Base-by-base conservation (phyloP, 31 red algal species). In the Asparagopsis taxiformis region DNA sequence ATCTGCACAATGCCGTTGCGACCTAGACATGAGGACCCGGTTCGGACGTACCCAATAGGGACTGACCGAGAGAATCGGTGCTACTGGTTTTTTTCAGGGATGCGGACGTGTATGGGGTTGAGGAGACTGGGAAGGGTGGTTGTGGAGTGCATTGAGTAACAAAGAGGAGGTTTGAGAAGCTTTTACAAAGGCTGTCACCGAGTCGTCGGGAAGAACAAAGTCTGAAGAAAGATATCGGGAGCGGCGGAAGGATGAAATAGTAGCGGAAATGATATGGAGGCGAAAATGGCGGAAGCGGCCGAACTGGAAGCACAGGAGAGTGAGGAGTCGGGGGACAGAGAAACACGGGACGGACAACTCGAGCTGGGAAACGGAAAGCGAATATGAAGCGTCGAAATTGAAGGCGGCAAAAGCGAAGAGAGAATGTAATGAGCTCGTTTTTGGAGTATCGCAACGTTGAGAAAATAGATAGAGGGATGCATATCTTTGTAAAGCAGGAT, bases 71-170 rank as follows among this genome's bases (percentile, higher is more conserved):
- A 58, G 15, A 55, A 48, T 37, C 56, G 70, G 3, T 68, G 81
- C 34, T 85, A 85, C 38, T 85, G 81, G 81, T 85, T 85, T 50
- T n/a, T 75, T 85, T 56, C 26, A 48, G n/a, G 81, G 70, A 13
- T 68, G 49, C 23, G 69, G 81, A 48, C 81, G 70, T 31, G 39
- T 85, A n/a, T 26, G 74, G 81, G 81, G 38, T 85, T 50, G 81
- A 85, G 38, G 81, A 85, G 21, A 75, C 81, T n/a, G n/a, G 16
- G 63, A 60, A 3, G 21, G 31, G 31, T 30, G 46, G 31, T 51
- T 61, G 30, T 85, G 81, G 81, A 72, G 36, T 51, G 36, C 69
- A 11, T 38, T 85, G 17, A 68, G 48, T 1, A 60, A n/a, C 61
- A 60, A 56, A 55, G 51, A 74, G 28, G 52, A 35, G n/a, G 19